Evolutionary conservation across 306 rosid species (phyloP).

Genomic region (Amphicarpaea edgeworthii): DNA sequence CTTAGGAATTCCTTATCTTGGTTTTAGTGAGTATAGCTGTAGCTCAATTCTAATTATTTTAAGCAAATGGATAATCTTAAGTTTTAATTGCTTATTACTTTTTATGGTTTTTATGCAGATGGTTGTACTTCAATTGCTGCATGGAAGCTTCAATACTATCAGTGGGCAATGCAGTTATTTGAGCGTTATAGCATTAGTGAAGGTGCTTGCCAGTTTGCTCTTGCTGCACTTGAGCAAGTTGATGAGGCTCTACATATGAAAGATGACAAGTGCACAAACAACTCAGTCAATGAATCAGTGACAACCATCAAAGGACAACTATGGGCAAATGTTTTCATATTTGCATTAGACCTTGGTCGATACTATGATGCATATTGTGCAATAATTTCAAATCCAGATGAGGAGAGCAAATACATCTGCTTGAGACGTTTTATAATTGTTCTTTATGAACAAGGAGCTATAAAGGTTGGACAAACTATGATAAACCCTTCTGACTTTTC

Average conservation of each 20-base stretch:
- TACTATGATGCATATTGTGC: conserved; percentile 92
- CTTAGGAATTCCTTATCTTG: conserved; percentile 64
- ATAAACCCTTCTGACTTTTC: conserved; percentile 26
- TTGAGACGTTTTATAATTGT: conserved; percentile 91
- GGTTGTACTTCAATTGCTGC: conserved; percentile 62
- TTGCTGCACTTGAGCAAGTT: conserved; percentile 97
- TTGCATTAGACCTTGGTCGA: conserved; percentile 81
- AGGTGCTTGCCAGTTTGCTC: conserved; percentile 97
- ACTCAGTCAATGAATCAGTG: conserved; percentile 66
- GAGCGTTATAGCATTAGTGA: conserved; percentile 85
- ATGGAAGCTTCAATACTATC: conserved; percentile 90
- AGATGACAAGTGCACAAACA: conserved; percentile 47
- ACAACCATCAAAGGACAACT: conserved; percentile 80
- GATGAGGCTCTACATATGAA: conserved; percentile 69
- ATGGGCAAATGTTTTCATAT: conserved; percentile 95
- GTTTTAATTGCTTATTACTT: conserved; percentile 2
- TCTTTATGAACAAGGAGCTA: conserved; percentile 80
- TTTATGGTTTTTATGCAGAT: conserved; percentile 51
- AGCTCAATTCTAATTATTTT: conserved; percentile 32
- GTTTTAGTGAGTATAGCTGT: conserved; percentile 64
- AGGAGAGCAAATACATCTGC: conserved; percentile 90
- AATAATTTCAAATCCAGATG: conserved; percentile 94
- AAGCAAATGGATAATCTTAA: conserved; percentile 26
- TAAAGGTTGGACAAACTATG: conserved; percentile 66
- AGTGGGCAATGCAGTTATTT: conserved; percentile 93